A percentile compares a stretch with the other conserved stretches of the same genome.
Conservation (phyloP, 163 green algal species). For the Chlorella variabilis region DNA sequence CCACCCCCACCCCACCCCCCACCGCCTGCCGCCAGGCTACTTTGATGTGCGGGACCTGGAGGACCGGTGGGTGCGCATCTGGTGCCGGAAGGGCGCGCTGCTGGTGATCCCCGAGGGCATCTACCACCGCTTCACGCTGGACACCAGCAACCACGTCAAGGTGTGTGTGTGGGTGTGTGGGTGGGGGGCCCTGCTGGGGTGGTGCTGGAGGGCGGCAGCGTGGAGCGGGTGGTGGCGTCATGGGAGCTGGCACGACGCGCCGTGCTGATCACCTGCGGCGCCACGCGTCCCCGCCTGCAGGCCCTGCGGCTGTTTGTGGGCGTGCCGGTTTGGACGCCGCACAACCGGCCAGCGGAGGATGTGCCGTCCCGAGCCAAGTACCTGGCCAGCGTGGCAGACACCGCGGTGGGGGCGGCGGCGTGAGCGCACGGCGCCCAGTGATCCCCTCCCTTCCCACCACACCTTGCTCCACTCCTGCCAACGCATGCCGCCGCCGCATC, state of each 20-base stretch:
- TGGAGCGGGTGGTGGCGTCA: neutral
- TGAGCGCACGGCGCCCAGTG: neutral
- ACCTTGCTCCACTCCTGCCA: neutral
- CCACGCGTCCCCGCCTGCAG: constrained; percentile 55
- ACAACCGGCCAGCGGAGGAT: constrained; percentile 78
- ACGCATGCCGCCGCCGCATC: too few relatives aligned
- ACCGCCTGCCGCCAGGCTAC: constrained; percentile 75
- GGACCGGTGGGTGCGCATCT: constrained; percentile 93
- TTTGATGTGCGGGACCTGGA: constrained; percentile 95
- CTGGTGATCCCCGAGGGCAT: constrained; percentile 96
- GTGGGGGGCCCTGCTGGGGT: neutral
- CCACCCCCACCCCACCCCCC: too few relatives aligned
- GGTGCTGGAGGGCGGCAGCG: neutral
- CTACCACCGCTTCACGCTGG: constrained; percentile 97
- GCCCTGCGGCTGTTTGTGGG: constrained; percentile 95
- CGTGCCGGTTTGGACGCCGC: constrained; percentile 93
- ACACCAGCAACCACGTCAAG: constrained; percentile 90
- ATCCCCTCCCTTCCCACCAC: too few relatives aligned
- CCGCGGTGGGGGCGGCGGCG: neutral
- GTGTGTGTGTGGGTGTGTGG: too few relatives aligned
- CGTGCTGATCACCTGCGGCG: too few relatives aligned
- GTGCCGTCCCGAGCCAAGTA: constrained; percentile 50
- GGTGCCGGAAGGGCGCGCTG: constrained; percentile 81
- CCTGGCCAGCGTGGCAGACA: neutral
- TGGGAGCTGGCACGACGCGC: neutral